Conservation (phyloP, 768 basidiomycete species). For the Leccinum variicolor region DNA sequence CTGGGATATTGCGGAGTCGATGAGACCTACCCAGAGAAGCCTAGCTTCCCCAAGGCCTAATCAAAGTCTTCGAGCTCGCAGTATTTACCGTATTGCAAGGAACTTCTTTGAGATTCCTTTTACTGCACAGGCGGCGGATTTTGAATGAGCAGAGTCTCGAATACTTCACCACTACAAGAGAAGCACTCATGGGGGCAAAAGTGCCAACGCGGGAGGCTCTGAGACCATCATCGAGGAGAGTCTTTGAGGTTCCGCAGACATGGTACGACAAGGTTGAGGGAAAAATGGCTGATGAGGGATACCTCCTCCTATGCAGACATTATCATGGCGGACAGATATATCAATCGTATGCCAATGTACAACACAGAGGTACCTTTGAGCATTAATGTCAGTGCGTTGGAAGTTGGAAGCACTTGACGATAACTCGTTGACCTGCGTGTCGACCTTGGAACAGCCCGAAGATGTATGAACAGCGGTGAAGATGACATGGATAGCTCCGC, state of each 20-base stretch:
- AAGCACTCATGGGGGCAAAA: conserved; percentile 27
- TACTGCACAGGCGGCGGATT: conserved; percentile 21
- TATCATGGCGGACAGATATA: conserved; percentile 21
- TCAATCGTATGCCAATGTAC: conserved; percentile 11
- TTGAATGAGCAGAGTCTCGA: conserved; percentile 34
- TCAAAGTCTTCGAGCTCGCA: conserved; percentile 15
- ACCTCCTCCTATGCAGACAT: conserved; percentile 31
- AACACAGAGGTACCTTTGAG: not conserved
- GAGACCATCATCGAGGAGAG: conserved; percentile 15
- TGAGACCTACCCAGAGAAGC: conserved; percentile 31
- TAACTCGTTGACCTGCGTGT: not conserved
- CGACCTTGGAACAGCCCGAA: too few relatives aligned
- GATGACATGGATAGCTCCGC: not conserved
- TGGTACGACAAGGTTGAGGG: conserved; percentile 25
- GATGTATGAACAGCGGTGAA: not conserved
- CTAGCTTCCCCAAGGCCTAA: conserved; percentile 24
- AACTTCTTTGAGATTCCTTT: conserved; percentile 6
- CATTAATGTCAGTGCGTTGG: too few relatives aligned
- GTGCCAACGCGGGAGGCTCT: conserved; percentile 31
- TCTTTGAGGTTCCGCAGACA: conserved; percentile 3
- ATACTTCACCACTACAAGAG: conserved; percentile 37
- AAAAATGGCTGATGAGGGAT: conserved; percentile 28
- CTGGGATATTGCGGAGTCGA: conserved; percentile 32
- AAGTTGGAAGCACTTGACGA: not conserved
- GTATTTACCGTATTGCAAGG: not conserved